Conservation (phyloP, 2,329 filamentous ascomycete species). For the Davidsoniella australis region DNA sequence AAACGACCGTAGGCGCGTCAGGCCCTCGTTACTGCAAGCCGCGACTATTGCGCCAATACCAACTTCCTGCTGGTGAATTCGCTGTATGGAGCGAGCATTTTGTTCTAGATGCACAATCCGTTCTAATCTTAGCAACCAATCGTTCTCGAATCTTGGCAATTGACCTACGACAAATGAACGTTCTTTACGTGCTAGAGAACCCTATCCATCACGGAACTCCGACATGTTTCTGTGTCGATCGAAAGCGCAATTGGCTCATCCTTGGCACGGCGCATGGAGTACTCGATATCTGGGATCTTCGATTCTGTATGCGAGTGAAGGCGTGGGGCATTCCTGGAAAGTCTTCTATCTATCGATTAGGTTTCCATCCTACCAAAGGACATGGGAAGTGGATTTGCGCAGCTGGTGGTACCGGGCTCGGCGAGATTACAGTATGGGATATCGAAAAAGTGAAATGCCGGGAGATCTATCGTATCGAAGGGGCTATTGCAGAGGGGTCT, state of each 20-base stretch:
- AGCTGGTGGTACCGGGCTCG: slow-evolving; percentile 68
- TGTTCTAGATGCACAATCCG: slow-evolving; percentile 61
- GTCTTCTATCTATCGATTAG: slow-evolving; percentile 61
- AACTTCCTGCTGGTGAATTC: slow-evolving; percentile 55
- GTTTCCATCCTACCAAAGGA: slow-evolving; percentile 61
- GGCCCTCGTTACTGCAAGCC: slow-evolving; percentile 58
- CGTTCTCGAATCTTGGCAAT: slow-evolving; percentile 67
- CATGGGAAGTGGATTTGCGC: slow-evolving; percentile 76
- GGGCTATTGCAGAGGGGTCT: too few species aligned
- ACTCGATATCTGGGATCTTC: slow-evolving; percentile 84
- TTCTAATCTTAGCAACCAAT: slow-evolving; percentile 73
- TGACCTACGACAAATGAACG: slow-evolving; percentile 71
- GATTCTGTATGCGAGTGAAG: slow-evolving; percentile 78
- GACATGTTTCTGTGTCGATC: slow-evolving; percentile 79
- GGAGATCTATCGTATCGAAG: slow-evolving; percentile 61
- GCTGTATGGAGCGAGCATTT: slow-evolving; percentile 89
- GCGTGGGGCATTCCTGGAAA: slow-evolving; percentile 77
- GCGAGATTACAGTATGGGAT: slow-evolving; percentile 91
- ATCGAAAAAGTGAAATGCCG: slow-evolving; percentile 76
- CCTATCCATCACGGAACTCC: slow-evolving; percentile 82
- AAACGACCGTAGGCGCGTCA: slow-evolving; percentile 20
- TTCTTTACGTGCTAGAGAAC: slow-evolving; percentile 67
- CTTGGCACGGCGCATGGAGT: slow-evolving; percentile 87
- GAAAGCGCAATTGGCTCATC: slow-evolving; percentile 75
- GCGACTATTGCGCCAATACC: slow-evolving; percentile 60